Base-by-base conservation (phyloP, 2,329 filamentous ascomycete genomes). In the Fusarium scirpi region DNA sequence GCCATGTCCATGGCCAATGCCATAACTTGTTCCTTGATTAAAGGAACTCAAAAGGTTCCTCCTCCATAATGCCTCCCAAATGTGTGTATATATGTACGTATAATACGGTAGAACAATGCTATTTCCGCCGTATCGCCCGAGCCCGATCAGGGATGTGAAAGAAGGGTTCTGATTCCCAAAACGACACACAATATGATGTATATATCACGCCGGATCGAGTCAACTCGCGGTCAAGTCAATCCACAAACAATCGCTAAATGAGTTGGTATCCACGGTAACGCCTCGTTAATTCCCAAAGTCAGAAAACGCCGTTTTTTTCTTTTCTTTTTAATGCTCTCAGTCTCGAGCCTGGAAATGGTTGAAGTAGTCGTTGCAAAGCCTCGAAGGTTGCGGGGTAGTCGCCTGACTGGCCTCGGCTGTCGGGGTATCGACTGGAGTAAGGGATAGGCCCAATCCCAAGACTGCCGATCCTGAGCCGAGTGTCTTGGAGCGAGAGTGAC, bases 401-500 rank as follows among this genome's bases (percentile, higher is more conserved):
- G 51, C 53, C 34, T 63, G 65, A 38, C 56, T 51, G 20, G 53
- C 49, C 27, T 72, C 67, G 16, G 65, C 32, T 32, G 63, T 64
- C 20, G 76, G 75, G 18, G 69, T 70, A 29, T 77, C 76, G 44
- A 70, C 62, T 30, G 74, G 76, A 12, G 75, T 78, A 24, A 77
- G 61, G 20, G 72, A 71, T 40, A 76, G 69, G 9, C 71, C 76
- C 15, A 76, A 51, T 3, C 74, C 76, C 22, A 74, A 30, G 27
- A 63, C 66, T 18, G 69, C 69, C 27, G 69, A 72, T 53, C 74
- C 69, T 13, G 67, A 64, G 34, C 71, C 63, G 56, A 78, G 74
- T 3, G 80, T 81, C 77, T 78, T 80, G 56, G 80, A 80, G n/a
- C 80, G 78, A 54, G 60, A 71, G 67, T 80, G 80, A 13, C 76